These are phyloP conservation scores for Herpetomonas samuelpessoai DNA, from an alignment of 208 protist genomes.

Conservation along the genomic window DNA sequence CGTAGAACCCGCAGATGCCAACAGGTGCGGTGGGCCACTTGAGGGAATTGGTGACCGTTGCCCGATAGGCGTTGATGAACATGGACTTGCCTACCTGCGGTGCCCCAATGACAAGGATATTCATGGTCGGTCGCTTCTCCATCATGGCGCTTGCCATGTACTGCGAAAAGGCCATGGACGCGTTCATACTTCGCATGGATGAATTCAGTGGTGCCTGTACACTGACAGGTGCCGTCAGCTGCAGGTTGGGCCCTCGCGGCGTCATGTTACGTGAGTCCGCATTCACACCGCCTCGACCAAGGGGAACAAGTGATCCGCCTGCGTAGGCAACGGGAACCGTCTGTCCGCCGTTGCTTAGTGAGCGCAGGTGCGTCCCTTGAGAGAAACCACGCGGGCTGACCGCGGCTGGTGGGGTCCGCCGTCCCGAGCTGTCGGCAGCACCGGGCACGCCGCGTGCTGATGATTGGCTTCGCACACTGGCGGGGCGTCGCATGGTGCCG, in stretches of 20 bases:
- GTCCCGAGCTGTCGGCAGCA: background rate
- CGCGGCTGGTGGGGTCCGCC: background rate
- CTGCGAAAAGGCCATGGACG: constrained; percentile 20
- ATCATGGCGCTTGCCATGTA: constrained; percentile 4
- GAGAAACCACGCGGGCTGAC: background rate
- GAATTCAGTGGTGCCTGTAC: background rate
- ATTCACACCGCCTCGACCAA: background rate
- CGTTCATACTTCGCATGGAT: constrained; percentile 13
- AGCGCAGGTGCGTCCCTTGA: background rate
- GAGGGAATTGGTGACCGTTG: constrained; percentile 46
- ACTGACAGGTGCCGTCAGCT: too few relatives aligned
- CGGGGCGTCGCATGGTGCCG: background rate
- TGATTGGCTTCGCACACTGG: background rate
- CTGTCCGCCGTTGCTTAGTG: background rate
- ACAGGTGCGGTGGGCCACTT: constrained; percentile 77
- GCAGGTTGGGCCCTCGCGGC: too few relatives aligned
- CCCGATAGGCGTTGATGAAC: constrained; percentile 75
- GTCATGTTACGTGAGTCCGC: background rate
- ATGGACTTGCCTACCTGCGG: constrained; percentile 81
- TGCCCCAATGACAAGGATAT: constrained; percentile 71
- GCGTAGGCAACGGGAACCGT: background rate
- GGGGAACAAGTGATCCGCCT: background rate
- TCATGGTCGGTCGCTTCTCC: constrained; percentile 30
- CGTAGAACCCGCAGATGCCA: constrained; percentile 76
- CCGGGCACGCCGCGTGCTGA: background rate